Evolutionary conservation across 163 green algal genomes (phyloP).

Genomic region (Coccomyxa subellipsoidea): DNA sequence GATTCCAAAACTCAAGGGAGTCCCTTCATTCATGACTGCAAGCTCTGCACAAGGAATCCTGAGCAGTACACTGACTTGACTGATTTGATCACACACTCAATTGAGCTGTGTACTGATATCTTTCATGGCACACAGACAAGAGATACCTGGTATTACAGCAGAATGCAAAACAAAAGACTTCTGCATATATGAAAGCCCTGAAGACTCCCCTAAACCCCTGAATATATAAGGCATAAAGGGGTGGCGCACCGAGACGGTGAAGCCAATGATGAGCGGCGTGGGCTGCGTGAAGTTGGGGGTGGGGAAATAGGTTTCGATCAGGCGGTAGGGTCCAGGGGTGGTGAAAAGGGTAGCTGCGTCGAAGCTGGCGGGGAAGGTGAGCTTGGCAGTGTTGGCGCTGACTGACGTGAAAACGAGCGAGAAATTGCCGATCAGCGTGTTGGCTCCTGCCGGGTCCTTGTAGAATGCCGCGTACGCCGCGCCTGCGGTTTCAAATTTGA

Average conservation of each 20-base stretch:
- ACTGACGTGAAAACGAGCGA: neutral
- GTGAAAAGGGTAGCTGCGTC: neutral
- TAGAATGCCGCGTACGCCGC: neutral
- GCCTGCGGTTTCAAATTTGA: neutral
- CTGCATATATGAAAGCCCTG: too few species aligned
- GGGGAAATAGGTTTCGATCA: neutral
- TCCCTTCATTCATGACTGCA: too few species aligned
- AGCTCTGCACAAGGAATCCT: too few species aligned
- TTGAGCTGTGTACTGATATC: too few species aligned
- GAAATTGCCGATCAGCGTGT: neutral
- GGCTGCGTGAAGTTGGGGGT: constrained; percentile 3
- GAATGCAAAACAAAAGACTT: too few species aligned
- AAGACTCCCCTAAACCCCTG: too few species aligned
- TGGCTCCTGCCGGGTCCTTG: neutral
- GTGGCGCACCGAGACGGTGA: neutral
- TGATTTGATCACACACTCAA: too few species aligned
- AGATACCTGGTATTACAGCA: too few species aligned
- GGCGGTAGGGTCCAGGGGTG: neutral
- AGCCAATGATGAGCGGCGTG: neutral
- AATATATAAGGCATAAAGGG: too few species aligned
- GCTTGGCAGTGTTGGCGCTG: neutral
- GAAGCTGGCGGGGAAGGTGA: neutral
- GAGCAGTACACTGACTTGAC: too few species aligned
- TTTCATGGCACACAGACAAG: too few species aligned
- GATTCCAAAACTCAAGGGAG: too few species aligned